Evolutionary conservation across 495 filamentous ascomycete genomes (phyloP), one percentile per base, ranked within the genome.

Genomic region (Penicillium maclennaniae): DNA sequence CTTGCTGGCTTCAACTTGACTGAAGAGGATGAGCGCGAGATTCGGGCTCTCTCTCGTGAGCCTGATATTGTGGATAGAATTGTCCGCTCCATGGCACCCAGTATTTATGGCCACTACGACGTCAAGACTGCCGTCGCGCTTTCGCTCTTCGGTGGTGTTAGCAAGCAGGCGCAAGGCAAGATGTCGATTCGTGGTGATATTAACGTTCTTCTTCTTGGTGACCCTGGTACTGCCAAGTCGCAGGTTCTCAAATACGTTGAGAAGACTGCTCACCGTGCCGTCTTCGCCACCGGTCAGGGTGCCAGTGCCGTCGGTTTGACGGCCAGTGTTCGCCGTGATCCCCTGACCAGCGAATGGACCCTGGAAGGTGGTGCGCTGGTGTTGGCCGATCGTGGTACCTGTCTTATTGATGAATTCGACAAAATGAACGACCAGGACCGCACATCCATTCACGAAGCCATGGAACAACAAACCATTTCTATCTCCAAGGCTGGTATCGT

Each of bases 401-500:
- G 95, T 66, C 78, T 99, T 27, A 99, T 99, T 60, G 95, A 99
- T 68, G 95, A 99, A 69, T 99, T 99, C 69, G 95, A 99, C 81
- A 99, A 99, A 79, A 99, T 99, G 95, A 99, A 99, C 72, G 95
- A 99, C 67, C 91, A 97, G 61, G 95, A 99, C 68, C 79, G 93
- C 40, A 99, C 95, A 1, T 95, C 89, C 20, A 99, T 99, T 67
- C 95, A 99, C 79, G 95, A 99, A 78, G 95, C 95, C 52, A 99
- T 99, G 95, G 95, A 99, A 69, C 95, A 99, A 70, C 95, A 99
- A 68, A 97, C 95, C n/a, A 99, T 99, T 59, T 99, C 95, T 47
- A 97, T 99, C 69, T 96, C 91, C 52, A 99, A 99, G 69, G 95
- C 95, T 7, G 95, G 95, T 67, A 99, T 99, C 53, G 95, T 99